These are phyloP conservation scores for Erodium moschatum DNA, from an alignment of 441 rosid genomes.

Conservation along the genomic window DNA sequence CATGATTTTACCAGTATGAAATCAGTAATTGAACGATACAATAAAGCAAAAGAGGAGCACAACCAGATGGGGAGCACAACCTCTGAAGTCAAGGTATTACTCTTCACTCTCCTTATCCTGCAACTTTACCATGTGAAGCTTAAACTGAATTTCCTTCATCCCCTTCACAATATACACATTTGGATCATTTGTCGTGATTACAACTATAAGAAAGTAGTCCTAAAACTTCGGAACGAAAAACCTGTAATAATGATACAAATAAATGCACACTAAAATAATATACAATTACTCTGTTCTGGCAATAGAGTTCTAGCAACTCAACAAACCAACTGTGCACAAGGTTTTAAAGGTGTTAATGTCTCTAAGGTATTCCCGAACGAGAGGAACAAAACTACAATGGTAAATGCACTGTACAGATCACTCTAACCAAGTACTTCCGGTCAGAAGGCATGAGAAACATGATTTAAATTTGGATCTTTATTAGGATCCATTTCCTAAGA, in stretches of 20 bases:
- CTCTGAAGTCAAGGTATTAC: conserved; percentile 66
- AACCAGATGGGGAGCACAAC: conserved; percentile 48
- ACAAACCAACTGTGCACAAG: not conserved
- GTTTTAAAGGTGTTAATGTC: too few species aligned
- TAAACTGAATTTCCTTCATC: not conserved
- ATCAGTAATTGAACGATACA: conserved; percentile 66
- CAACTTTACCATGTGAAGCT: not conserved
- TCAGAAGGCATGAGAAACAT: not conserved
- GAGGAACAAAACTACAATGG: not conserved
- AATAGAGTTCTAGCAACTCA: not conserved
- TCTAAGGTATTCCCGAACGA: not conserved
- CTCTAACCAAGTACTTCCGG: too few species aligned
- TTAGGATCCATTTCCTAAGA: not conserved
- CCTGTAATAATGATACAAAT: not conserved
- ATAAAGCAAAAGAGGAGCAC: conserved; percentile 60
- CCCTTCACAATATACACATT: not conserved
- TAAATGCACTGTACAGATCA: not conserved
- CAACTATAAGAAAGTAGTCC: not conserved
- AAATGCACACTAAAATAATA: too few species aligned
- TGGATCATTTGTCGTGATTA: not conserved
- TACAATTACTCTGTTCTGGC: not conserved
- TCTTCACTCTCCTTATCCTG: not conserved
- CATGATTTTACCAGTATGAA: conserved; percentile 53
- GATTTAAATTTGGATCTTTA: not conserved
- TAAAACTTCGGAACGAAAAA: not conserved